Evolutionary conservation across 2,329 filamentous ascomycete species (phyloP).

Genomic region (Rhexocercosporidium sp.): DNA sequence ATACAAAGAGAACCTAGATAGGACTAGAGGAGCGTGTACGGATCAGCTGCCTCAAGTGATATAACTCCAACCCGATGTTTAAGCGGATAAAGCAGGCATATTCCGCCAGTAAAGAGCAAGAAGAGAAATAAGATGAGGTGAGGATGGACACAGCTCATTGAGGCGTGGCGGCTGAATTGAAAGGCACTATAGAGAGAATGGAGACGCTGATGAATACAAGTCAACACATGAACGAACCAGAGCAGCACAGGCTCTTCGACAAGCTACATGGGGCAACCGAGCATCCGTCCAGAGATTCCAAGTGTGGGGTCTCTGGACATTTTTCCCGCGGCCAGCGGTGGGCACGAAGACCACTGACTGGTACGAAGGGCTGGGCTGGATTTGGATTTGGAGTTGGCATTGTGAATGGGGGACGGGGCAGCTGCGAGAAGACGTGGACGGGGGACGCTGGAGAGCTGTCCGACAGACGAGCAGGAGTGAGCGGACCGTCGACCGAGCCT

Average conservation of each 20-base stretch:
- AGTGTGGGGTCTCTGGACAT: conserved; percentile 21
- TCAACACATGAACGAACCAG: conserved; percentile 18
- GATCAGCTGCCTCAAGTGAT: conserved; percentile 39
- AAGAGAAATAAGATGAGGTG: conserved; percentile 24
- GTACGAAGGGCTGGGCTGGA: neutral
- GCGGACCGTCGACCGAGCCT: conserved; percentile 38
- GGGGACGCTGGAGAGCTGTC: neutral
- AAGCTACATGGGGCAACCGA: conserved; percentile 27
- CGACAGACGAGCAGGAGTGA: conserved; percentile 19
- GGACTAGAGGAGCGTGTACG: conserved; percentile 16
- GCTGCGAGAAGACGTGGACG: conserved; percentile 4
- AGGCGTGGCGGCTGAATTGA: conserved; percentile 37
- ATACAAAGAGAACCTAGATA: conserved; percentile 27
- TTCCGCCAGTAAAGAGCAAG: conserved; percentile 27
- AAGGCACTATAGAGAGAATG: conserved; percentile 21
- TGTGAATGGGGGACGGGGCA: neutral
- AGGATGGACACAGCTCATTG: conserved; percentile 25
- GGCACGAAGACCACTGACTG: conserved; percentile 12
- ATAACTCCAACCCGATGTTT: conserved; percentile 36
- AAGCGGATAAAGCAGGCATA: conserved; percentile 37
- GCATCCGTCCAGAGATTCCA: conserved; percentile 22
- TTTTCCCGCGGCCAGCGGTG: conserved; percentile 24
- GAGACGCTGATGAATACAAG: conserved; percentile 22
- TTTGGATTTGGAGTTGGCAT: conserved; percentile 2
- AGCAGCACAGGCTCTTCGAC: conserved; percentile 10